Base-by-base conservation (phyloP, 2,329 filamentous ascomycete genomes). In the Fusarium pseudocircinatum region DNA sequence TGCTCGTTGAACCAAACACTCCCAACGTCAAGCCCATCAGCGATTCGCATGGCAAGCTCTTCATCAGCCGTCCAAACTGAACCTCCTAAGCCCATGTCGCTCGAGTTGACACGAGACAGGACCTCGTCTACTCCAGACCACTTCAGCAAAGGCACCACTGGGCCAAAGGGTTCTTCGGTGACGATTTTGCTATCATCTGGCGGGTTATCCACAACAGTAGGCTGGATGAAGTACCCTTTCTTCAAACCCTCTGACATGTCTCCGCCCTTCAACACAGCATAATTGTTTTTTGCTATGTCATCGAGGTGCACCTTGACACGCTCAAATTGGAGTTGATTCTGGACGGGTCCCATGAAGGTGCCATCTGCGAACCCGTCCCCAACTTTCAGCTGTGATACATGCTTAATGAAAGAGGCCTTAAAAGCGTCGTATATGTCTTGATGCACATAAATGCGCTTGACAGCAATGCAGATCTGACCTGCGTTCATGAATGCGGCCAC, bases 401-500 rank as follows among this genome's bases (percentile, higher is more conserved):
- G 22, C 6, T 36, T 37, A 7, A 58, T 57, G 40, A 43, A 54
- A 2, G 36, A 30, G 12, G 42, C 10, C 28, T 32, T 62, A 32
- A 62, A 62, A 44, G 32, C 20, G 15, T 89, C 85, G 75, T 89
- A 90, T 49, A 91, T 86, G 4, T 82, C 83, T 70, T 89, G 85
- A 75, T 91, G 89, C 3, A 92, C 86, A 72, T 89, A 91, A 24
- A 91, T 79, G 1, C 89, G 83, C 79, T 91, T 91, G 7, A 58
- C 62, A 4, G 70, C 60, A 15, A 71, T 59, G 12, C 72, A 73
- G 20, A 74, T 52, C 60, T 81, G 79, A 12, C 89, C 89, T 4
- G 85, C 85, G 81, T 90, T 89, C 69, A 89, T 82, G 80, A 90
- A 89, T 8, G 86, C 83, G 11, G 85, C 83, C 70, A 84, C 82